Percentiles rank a stretch among this genome's conserved stretches.
These are phyloP conservation scores for Trypanosomatidae sp. DNA, from an alignment of 208 protist genomes.

Conservation along the genomic window DNA sequence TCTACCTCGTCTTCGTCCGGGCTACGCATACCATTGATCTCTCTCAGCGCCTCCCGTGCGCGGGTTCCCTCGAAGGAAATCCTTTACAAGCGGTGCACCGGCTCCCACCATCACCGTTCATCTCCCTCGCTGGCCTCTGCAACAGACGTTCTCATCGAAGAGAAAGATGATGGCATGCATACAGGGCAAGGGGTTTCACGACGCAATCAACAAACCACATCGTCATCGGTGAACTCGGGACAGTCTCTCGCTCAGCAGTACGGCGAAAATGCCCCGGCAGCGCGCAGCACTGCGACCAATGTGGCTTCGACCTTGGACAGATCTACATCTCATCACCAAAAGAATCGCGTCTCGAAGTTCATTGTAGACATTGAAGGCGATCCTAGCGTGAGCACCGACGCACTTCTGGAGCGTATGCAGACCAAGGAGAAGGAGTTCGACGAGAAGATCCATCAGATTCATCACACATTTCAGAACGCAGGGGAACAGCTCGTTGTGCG, in stretches of 20 bases:
- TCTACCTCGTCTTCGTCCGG: conserved; percentile 3
- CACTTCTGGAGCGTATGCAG: conserved; percentile 45
- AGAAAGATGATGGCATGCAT: background rate
- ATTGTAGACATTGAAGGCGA: conserved; percentile 10
- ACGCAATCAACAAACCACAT: background rate
- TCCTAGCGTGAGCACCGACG: conserved; percentile 27
- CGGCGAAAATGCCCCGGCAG: background rate
- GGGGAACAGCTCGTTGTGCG: conserved; percentile 60
- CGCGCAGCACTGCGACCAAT: background rate
- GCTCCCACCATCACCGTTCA: background rate
- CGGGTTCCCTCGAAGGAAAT: conserved; percentile 25
- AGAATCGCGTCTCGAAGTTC: background rate
- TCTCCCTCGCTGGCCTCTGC: background rate
- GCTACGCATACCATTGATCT: background rate
- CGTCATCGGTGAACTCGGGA: background rate
- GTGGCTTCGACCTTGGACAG: background rate
- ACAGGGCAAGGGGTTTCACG: background rate
- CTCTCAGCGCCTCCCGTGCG: conserved; percentile 2
- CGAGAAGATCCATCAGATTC: conserved; percentile 65
- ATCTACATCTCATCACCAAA: background rate
- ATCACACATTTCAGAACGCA: conserved; percentile 70
- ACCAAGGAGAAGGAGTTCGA: conserved; percentile 79
- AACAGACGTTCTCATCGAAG: background rate
- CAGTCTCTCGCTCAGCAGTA: conserved; percentile 16
- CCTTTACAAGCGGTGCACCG: conserved; percentile 14